A percentile compares a stretch with the other conserved stretches of the same genome.
These are phyloP conservation scores for Sordariomycetes sp. DNA, from an alignment of 2,329 filamentous ascomycete species.

Conservation along the genomic window DNA sequence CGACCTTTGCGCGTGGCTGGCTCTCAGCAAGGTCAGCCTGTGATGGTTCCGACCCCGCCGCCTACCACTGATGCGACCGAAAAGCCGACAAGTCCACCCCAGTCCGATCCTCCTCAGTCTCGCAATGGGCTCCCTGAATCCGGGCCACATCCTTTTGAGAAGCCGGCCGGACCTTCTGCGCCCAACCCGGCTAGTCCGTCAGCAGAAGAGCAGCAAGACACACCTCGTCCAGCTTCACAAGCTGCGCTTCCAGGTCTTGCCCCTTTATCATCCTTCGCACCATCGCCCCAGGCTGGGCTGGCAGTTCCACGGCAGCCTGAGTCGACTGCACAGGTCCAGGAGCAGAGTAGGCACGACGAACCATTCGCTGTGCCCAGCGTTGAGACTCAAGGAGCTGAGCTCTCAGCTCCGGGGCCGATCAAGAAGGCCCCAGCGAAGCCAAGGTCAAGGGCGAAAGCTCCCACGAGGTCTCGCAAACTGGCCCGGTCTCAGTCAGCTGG, in stretches of 20 bases:
- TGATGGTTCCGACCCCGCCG: constrained; percentile 21
- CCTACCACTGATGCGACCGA: constrained; percentile 27
- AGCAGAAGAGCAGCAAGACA: too few species aligned
- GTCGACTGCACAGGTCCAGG: too few species aligned
- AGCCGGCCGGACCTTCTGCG: too few species aligned
- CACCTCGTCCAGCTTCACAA: too few species aligned
- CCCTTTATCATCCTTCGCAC: too few species aligned
- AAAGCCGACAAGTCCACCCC: constrained; percentile 10
- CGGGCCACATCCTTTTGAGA: constrained; percentile 4
- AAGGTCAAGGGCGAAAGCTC: constrained; percentile 7
- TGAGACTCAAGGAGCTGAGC: too few species aligned
- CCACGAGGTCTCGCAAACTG: constrained; percentile 13
- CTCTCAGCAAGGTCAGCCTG: neutral
- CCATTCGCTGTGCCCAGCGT: neutral
- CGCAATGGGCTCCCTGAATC: neutral
- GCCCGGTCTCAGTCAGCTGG: constrained; percentile 27
- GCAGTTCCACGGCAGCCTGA: too few species aligned
- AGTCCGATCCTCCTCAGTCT: too few species aligned
- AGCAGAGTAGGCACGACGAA: too few species aligned
- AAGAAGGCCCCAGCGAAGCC: constrained; percentile 6
- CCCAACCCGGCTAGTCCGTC: too few species aligned
- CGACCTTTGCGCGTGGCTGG: neutral
- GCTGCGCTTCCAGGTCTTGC: too few species aligned
- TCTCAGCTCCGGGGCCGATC: neutral
- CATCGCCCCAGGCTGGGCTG: too few species aligned